Evolutionary conservation across 2,329 filamentous ascomycete genomes (phyloP).

Genomic region (Aschersonia sp.): DNA sequence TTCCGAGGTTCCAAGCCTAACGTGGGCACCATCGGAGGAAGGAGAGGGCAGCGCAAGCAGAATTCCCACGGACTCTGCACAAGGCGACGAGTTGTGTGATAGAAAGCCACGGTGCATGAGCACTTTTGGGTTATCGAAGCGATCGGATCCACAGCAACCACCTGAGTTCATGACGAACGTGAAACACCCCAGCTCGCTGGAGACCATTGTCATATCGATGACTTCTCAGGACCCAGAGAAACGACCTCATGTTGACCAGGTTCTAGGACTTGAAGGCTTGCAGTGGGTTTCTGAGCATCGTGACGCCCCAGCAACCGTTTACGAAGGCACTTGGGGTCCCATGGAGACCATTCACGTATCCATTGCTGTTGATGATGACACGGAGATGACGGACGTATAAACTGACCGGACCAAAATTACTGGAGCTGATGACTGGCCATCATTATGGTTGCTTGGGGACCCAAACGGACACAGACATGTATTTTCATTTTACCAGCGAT

Average conservation of each 20-base stretch:
- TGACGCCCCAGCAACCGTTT: slow-evolving; percentile 82
- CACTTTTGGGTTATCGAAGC: slow-evolving; percentile 31
- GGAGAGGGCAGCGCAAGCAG: slow-evolving; percentile 61
- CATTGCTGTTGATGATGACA: slow-evolving; percentile 27
- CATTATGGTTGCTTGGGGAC: no score
- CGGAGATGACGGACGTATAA: slow-evolving; percentile 47
- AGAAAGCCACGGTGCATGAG: slow-evolving; percentile 18
- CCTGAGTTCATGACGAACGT: slow-evolving; percentile 83
- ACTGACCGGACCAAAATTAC: slow-evolving; percentile 6
- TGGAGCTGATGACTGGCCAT: no score
- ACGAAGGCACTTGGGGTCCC: slow-evolving; percentile 91
- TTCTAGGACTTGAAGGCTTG: slow-evolving; percentile 61
- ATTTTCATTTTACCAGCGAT: no score
- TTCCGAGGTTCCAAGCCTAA: slow-evolving; percentile 76
- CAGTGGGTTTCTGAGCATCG: slow-evolving; percentile 67
- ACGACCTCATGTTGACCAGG: slow-evolving; percentile 60
- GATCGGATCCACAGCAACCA: slow-evolving; percentile 42
- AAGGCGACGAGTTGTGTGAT: slow-evolving; percentile 18
- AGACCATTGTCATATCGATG: slow-evolving; percentile 79
- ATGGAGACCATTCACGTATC: slow-evolving; percentile 32
- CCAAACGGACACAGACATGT: no score
- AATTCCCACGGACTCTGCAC: slow-evolving; percentile 16
- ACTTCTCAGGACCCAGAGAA: slow-evolving; percentile 59
- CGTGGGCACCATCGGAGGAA: slow-evolving; percentile 59
- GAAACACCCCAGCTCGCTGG: slow-evolving; percentile 58